Percentiles rank a stretch among this genome's conserved stretches.
Evolutionary conservation across 2,329 filamentous ascomycete species (phyloP).

Genomic region (Cladophialophora immunda): DNA sequence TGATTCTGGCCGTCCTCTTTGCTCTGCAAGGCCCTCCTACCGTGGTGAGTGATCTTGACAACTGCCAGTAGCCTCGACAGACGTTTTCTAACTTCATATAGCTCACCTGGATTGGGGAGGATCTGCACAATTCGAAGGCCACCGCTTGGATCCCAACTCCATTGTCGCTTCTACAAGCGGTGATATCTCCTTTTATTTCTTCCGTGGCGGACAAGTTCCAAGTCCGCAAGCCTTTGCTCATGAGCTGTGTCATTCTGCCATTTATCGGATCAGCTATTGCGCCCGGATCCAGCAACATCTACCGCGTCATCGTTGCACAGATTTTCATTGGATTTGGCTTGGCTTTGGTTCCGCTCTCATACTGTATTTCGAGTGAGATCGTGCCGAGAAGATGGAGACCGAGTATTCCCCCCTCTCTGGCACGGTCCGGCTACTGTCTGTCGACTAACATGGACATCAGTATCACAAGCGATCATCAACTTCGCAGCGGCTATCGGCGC

Average conservation of each 20-base stretch:
- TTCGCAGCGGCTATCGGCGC: constrained; percentile 21
- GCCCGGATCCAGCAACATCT: constrained; percentile 23
- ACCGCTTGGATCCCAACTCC: constrained; percentile 21
- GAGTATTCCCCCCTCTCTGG: constrained; percentile 16
- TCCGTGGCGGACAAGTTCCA: constrained; percentile 28
- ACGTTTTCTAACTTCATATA: neutral
- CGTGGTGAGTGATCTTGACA: neutral
- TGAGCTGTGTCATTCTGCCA: neutral
- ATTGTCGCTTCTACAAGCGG: constrained; percentile 25
- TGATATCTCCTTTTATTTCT: constrained; percentile 20
- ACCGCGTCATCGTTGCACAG: constrained; percentile 28
- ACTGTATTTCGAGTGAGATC: constrained; percentile 29
- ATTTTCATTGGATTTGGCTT: constrained; percentile 26
- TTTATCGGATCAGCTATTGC: constrained; percentile 32
- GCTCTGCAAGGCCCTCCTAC: neutral
- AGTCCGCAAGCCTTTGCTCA: constrained; percentile 21
- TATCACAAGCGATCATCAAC: constrained; percentile 25
- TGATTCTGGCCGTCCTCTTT: constrained; percentile 14
- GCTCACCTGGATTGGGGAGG: neutral
- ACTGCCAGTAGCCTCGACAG: too few relatives aligned
- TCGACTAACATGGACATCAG: constrained; percentile 1
- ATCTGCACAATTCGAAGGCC: neutral
- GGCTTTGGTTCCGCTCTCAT: constrained; percentile 9
- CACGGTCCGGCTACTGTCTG: neutral
- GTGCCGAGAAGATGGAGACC: constrained; percentile 30